These are phyloP conservation scores for Pseudomassariella vexata DNA, from an alignment of 2,329 filamentous ascomycete genomes.

Conservation along the genomic window DNA sequence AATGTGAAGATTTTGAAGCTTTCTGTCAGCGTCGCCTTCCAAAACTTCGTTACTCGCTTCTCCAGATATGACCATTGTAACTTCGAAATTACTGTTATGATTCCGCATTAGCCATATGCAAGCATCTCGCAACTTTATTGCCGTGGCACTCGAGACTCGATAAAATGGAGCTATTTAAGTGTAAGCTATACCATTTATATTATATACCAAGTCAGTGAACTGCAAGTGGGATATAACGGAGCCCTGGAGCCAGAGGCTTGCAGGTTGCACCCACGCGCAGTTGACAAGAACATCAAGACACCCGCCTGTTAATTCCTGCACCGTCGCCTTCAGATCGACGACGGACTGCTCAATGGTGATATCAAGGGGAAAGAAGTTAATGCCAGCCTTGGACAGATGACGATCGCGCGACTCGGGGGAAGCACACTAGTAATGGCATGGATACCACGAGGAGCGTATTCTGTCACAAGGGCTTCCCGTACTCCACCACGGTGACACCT, in stretches of 20 bases:
- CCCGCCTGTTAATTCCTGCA: constrained; percentile 5
- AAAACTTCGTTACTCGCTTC: constrained; percentile 22
- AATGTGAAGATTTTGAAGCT: constrained; percentile 15
- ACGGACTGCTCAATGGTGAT: constrained; percentile 12
- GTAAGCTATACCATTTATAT: constrained; percentile 10
- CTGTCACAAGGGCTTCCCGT: too few relatives aligned
- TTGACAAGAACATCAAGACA: constrained; percentile 10
- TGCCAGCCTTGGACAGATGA: constrained; percentile 11
- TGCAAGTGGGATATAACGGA: too few relatives aligned
- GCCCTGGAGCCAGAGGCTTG: too few relatives aligned
- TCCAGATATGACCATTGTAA: constrained; percentile 20
- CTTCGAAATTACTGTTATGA: constrained; percentile 12
- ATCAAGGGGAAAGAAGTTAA: constrained; percentile 9
- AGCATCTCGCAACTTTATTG: too few relatives aligned
- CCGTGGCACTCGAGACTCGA: constrained; percentile 9
- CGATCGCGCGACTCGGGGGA: too few relatives aligned
- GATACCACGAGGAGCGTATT: too few relatives aligned
- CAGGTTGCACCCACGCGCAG: constrained; percentile 14
- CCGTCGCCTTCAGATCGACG: not conserved
- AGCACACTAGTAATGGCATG: too few relatives aligned
- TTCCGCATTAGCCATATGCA: too few relatives aligned
- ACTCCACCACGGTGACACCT: too few relatives aligned
- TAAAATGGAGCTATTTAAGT: constrained; percentile 17
- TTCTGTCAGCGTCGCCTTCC: constrained; percentile 12
- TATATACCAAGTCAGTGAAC: not conserved